Evolutionary conservation across 345 rosid genomes (phyloP), one percentile per base, ranked within the genome.

Genomic region (Angophora floribunda): DNA sequence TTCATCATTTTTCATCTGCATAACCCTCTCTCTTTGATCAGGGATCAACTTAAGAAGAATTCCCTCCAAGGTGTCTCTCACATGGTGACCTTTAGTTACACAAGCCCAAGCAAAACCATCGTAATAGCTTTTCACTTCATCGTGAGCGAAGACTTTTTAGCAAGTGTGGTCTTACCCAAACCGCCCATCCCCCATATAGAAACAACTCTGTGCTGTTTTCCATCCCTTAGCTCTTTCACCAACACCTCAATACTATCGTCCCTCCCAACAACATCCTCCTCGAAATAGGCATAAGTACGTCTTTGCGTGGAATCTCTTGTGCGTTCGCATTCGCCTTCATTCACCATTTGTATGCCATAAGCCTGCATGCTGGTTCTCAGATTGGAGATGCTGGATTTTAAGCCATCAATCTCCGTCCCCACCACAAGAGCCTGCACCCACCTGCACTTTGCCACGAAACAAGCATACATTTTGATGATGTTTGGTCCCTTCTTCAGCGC

Each of bases 111-210:
- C 94, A 21, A 91, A 87, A 3, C 90, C 78, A 41, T 59, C 84
- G 12, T 90, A 94, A 44, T 47, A 87, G 86, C 87, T 82, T 87
- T 88, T 86, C 26, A 92, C 85, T 21, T 52, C 44, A 9, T 21
- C 44, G 52, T 90, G 90, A 51, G 86, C 87, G n/a, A 90, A 90
- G 5, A 93, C 51, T 90, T 90, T 67, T 88, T 92, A 6, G 96
- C 95, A 3, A 93, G 90, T 41, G 95, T 89, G 22, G 96, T 94
- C 88, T 93, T 94, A 4, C 95, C 94, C 19, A 92, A 85, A 26
- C 95, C 95, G 0, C 94, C 96, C 95, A 94, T 94, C 15, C 94
- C 95, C 47, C 91, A 91, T 6, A 94, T 78, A 3, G 90, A 89
- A 32, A 89, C 91, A 75, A 91, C 89, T 28, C 86, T 24, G 7